Evolutionary conservation across 257 asterid genomes (phyloP), one percentile per base, ranked within the genome.

Genomic region (Forsythia suspensa): DNA sequence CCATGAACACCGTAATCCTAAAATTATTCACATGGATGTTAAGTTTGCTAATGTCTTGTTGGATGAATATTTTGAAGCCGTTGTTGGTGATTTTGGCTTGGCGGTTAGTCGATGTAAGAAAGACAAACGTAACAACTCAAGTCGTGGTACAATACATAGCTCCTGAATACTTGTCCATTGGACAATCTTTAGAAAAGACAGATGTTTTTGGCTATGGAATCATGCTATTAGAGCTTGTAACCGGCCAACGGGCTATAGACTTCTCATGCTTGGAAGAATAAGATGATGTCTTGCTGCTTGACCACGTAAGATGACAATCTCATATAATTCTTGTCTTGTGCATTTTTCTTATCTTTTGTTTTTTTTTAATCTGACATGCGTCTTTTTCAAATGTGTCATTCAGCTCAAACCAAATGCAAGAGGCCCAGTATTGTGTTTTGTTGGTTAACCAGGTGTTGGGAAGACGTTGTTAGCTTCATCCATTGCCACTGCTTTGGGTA

Each of bases 21-120:
- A 73, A 44, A 72, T 72, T 13, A 72, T 72, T n/a, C 76, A 72
- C n/a, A 40, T 65, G 15, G 76, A 72, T 72, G 76, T 72, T 46
- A 72, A 72, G n/a, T 65, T 65, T 72, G 63, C 76, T 21, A 72
- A 72, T 44, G 39, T 72, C n/a, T 46, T 72, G 76, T 24, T 72
- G 42, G 76, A 43, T 46, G 76, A 72, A 72, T 40, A 72, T 72
- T 72, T 72, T 72, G 76, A 72, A 46, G 76, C 76, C n/a, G 76
- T 72, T 11, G 65, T 72, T 13, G 76, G 76, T 20, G 76, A 72
- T 38, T 72, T 72, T 46, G 76, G 76, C 39, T 72, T 72, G 65
- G 76, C 76, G 24, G 38, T 44, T 72, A 38, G 76, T 72, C 11
- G 76, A 72, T 13, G 76, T 72, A 40, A 72, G 76, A 72, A 72